phyloP scores from a whole-genome alignment of 179 eudicot species.

The Silene coronaria region DNA sequence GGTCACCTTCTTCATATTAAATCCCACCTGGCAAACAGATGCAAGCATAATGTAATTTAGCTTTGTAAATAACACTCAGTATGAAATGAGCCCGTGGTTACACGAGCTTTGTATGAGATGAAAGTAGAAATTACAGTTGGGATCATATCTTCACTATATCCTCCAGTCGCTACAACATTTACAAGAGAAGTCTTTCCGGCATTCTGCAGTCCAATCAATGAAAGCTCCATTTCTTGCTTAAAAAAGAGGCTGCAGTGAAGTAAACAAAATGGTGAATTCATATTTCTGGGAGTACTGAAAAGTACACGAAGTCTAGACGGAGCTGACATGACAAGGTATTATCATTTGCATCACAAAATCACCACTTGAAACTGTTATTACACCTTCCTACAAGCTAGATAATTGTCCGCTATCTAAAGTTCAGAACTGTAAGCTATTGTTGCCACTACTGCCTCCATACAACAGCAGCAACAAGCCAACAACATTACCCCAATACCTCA shows the following conservation, averaged over 20 bases:
- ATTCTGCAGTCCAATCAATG: constrained; percentile 93
- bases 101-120: constrained; percentile 1
- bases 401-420: not conserved
- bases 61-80: not conserved
- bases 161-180: constrained; percentile 96
- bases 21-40: constrained; percentile 65
- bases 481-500: too few relatives aligned
- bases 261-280: not conserved
- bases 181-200: constrained; percentile 98
- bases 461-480: too few relatives aligned
- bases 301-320: not conserved
- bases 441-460: too few relatives aligned
- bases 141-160: constrained; percentile 97
- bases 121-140: constrained; percentile 67
- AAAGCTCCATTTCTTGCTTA: constrained; percentile 99
- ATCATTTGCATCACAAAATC: not conserved
- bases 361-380: not conserved
- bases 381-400: not conserved
- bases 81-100: not conserved
- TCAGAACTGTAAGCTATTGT: not conserved
- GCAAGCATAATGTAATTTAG: not conserved
- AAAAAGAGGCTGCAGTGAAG: constrained; percentile 74
- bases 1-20: constrained; percentile 95
- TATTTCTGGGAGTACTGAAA: not conserved
- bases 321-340: not conserved